Percentiles rank a stretch among this genome's conserved stretches.
phyloP scores from a whole-genome alignment of 306 rosid genomes.

The Clitoria ternatea region DNA sequence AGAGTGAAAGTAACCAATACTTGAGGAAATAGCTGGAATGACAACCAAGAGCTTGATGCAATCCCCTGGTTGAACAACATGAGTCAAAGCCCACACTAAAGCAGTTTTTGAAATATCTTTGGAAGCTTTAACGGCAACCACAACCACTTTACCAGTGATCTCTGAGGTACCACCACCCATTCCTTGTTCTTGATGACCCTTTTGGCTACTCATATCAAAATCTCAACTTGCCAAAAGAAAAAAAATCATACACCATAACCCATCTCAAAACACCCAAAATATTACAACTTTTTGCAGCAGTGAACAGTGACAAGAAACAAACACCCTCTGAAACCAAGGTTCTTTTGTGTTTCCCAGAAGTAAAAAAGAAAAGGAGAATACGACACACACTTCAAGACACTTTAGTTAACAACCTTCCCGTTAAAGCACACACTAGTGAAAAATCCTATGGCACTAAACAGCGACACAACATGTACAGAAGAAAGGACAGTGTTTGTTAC shows the following conservation, averaged over 20 bases:
- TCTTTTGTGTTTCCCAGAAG: slow-evolving; percentile 28
- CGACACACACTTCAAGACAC: slow-evolving; percentile 53
- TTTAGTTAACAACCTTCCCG: slow-evolving; percentile 29
- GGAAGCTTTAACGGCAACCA: slow-evolving; percentile 85
- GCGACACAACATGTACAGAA: background rate
- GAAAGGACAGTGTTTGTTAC: slow-evolving; percentile 17
- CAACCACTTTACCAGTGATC: slow-evolving; percentile 67
- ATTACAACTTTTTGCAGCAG: slow-evolving; percentile 37
- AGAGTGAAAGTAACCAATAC: slow-evolving; percentile 44
- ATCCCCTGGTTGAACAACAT: slow-evolving; percentile 95
- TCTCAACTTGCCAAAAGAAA: slow-evolving; percentile 22
- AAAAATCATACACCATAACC: slow-evolving; percentile 27
- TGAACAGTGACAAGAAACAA: slow-evolving; percentile 30
- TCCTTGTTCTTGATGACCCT: slow-evolving; percentile 34
- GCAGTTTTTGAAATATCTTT: slow-evolving; percentile 71
- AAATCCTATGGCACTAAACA: background rate
- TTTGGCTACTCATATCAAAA: slow-evolving; percentile 54
- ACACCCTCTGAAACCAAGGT: slow-evolving; percentile 36
- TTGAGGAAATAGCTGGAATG: slow-evolving; percentile 58
- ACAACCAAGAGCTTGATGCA: slow-evolving; percentile 75
- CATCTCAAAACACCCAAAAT: slow-evolving; percentile 32
- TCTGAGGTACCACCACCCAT: slow-evolving; percentile 41
- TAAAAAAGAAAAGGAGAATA: slow-evolving; percentile 35
- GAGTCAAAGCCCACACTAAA: slow-evolving; percentile 96
- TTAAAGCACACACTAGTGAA: slow-evolving; percentile 24